These are phyloP conservation scores for Botrytis galanthina DNA, from an alignment of 2,329 filamentous ascomycete genomes.

Conservation along the genomic window DNA sequence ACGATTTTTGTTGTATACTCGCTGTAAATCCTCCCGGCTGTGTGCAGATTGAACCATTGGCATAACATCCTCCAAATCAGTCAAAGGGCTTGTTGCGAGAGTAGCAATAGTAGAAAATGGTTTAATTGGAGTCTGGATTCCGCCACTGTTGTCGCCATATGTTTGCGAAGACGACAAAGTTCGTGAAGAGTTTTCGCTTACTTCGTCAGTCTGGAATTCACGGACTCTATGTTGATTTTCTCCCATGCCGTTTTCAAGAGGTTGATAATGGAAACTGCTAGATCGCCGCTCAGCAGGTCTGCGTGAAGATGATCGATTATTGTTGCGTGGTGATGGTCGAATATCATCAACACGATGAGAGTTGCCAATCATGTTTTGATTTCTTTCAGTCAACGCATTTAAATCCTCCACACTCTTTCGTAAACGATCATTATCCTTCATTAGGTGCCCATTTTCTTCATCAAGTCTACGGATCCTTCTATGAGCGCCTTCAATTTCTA, in stretches of 20 bases:
- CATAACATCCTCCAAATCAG: constrained; percentile 14
- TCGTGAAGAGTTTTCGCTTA: not conserved
- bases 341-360: not conserved
- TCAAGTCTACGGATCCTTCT: not conserved
- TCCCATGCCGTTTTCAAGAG: not conserved
- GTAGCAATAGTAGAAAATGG: constrained; percentile 18
- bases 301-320: not conserved
- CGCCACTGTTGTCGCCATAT: not conserved
- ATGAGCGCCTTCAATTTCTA: not conserved
- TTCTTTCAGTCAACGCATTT: not conserved
- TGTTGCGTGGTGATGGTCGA: not conserved
- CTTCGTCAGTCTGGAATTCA: not conserved
- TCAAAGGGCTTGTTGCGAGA: constrained; percentile 11
- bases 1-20: constrained; percentile 8
- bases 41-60: constrained; percentile 2
- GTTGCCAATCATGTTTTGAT: not conserved
- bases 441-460: not conserved
- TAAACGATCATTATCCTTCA: constrained; percentile 13
- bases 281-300: constrained; percentile 12
- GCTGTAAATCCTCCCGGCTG: constrained; percentile 13
- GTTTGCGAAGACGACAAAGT: not conserved
- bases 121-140: constrained; percentile 4
- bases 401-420: not conserved
- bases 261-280: not conserved
- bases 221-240: not conserved